These are phyloP conservation scores for Perkinsus marinus DNA, from an alignment of 169 alveolate genomes.

Conservation along the genomic window DNA sequence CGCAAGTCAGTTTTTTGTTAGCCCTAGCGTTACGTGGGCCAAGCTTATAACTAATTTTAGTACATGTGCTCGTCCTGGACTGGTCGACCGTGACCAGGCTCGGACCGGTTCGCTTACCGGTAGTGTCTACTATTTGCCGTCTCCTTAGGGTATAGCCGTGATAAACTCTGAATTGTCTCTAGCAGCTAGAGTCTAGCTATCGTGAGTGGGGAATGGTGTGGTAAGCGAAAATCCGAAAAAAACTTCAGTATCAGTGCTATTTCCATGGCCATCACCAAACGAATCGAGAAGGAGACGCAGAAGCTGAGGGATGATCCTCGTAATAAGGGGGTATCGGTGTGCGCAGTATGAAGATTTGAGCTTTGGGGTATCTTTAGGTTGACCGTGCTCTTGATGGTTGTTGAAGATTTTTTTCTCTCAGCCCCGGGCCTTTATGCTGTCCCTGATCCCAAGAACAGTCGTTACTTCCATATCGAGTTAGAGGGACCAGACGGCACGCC, in stretches of 20 bases:
- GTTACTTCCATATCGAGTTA: conserved; percentile 84
- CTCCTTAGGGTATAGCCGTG: too few species aligned
- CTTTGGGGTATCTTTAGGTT: too few species aligned
- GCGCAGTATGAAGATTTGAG: too few species aligned
- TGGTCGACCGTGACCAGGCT: too few species aligned
- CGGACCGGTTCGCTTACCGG: too few species aligned
- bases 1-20: background rate
- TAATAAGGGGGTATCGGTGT: conserved; percentile 3
- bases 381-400: too few species aligned
- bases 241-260: background rate
- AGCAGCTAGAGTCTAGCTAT: too few species aligned
- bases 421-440: conserved; percentile 88
- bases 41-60: background rate
- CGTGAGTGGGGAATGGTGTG: background rate
- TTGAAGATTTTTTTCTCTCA: background rate
- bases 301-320: conserved; percentile 38
- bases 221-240: background rate
- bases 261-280: conserved; percentile 26
- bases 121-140: too few species aligned
- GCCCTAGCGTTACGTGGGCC: background rate
- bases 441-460: conserved; percentile 78
- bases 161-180: background rate
- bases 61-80: background rate
- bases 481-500: conserved; percentile 94
- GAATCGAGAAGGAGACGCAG: conserved; percentile 40